A percentile compares a stretch with the other conserved stretches of the same genome.
phyloP scores from a whole-genome alignment of 2,329 filamentous ascomycete genomes.

The Talaromyces rugulosus region DNA sequence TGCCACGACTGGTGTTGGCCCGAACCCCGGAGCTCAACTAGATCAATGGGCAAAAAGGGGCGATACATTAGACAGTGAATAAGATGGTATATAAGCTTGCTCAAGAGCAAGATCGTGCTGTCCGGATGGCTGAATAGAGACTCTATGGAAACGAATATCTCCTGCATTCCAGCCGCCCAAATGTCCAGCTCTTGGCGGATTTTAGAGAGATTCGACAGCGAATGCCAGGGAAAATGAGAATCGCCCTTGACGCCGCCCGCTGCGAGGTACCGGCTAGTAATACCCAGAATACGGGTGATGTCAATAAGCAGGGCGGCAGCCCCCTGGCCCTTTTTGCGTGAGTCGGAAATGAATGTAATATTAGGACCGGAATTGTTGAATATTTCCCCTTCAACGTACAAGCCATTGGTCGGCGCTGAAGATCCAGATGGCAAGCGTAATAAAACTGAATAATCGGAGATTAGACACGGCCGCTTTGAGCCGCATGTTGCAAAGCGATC shows the following conservation, averaged over 20 bases:
- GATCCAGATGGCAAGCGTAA: slow-evolving; percentile 66
- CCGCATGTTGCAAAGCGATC: slow-evolving; percentile 80
- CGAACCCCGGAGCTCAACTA: slow-evolving; percentile 72
- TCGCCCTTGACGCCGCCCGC: slow-evolving; percentile 84
- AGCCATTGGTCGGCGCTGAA: slow-evolving; percentile 54
- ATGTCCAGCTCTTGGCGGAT: slow-evolving; percentile 80
- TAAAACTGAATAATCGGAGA: slow-evolving; percentile 71
- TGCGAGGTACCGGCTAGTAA: slow-evolving; percentile 78
- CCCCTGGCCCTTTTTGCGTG: slow-evolving; percentile 67
- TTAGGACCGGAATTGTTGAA: slow-evolving; percentile 78
- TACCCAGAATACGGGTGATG: slow-evolving; percentile 75
- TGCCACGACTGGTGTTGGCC: slow-evolving; percentile 90
- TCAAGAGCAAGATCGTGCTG: slow-evolving; percentile 72
- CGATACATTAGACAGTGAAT: slow-evolving; percentile 84
- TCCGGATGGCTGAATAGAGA: slow-evolving; percentile 72
- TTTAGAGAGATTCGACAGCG: slow-evolving; percentile 77
- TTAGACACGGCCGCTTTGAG: slow-evolving; percentile 75
- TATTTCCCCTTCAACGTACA: slow-evolving; percentile 70
- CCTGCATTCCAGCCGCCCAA: slow-evolving; percentile 78
- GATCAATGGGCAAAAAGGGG: slow-evolving; percentile 79
- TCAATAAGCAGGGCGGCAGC: slow-evolving; percentile 79
- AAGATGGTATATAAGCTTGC: slow-evolving; percentile 82
- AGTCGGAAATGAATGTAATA: slow-evolving; percentile 65
- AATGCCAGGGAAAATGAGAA: slow-evolving; percentile 87
- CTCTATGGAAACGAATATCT: slow-evolving; percentile 72